Base-by-base conservation (phyloP, 352 stramenopile genomes). In the Phytophthora syringae region DNA sequence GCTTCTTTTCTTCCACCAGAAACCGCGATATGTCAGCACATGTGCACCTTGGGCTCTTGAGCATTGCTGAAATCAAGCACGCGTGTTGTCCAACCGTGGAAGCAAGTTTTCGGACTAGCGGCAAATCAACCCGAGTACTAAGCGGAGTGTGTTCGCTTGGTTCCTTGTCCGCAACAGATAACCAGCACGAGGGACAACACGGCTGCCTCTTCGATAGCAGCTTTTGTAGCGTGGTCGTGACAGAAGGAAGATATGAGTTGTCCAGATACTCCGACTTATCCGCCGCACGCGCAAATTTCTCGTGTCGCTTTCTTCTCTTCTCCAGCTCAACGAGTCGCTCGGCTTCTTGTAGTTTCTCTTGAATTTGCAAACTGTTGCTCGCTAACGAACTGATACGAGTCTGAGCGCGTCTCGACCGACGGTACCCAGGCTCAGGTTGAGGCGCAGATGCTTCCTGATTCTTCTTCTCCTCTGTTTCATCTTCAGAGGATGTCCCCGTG, bases 211-310 rank as follows among this genome's bases (percentile, higher is more conserved):
- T 62, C 21, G 72, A 70, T 9, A 63, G 7, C 18, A 79, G 30
- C 3, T 40, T 67, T 40, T 70, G 55, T 5, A 77, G 13, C n/a
- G 36, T 52, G 22, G 44, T 21, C 10, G 67, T 76, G 16, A 91
- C 64, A 18, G 60, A 64, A 1, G 70, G 59, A 5, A 79, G 40
- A 30, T 89, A 89, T 11, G 82, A 89, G 47, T 88, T 79, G 39
- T 93, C 84, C 24, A 90, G 27, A 44, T 93, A 93, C 63, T 93
- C 84, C 2, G 79, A 88, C 15, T 87, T 77, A 32, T 90, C 77
- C 5, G 69, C 65, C 2, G 74, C 66, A 0, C 79, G 72, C 12
- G 78, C 70, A 27, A 89, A 73, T 49, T 72, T 76, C 36, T 80
- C 50, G 1, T 74, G 67, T 18, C 59, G 65, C 32, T 81, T 81